A percentile compares a stretch with the other conserved stretches of the same genome.
Conservation (phyloP, 2,329 filamentous ascomycete species). For the Tolypocladium cylindrosporum region DNA sequence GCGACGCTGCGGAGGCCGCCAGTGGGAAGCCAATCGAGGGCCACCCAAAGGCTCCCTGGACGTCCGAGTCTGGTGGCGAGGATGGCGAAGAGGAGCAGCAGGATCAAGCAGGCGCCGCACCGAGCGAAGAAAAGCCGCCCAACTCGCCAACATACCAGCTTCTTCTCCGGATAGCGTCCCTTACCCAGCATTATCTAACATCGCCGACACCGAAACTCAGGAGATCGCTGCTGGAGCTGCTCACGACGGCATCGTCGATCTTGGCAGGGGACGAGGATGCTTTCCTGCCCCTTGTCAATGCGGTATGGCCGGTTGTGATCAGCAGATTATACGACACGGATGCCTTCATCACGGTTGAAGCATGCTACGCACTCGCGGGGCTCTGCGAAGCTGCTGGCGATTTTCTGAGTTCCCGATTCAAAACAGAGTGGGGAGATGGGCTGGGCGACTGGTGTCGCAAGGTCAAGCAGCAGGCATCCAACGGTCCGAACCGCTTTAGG, state of each 20-base stretch:
- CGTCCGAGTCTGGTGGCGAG: conserved; percentile 18
- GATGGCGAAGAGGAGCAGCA: conserved; percentile 24
- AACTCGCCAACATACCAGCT: conserved; percentile 73
- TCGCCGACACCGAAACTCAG: conserved; percentile 73
- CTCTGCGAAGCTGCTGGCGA: conserved; percentile 67
- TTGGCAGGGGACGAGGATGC: conserved; percentile 69
- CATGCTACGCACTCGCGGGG: conserved; percentile 56
- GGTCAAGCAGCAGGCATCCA: conserved; percentile 28
- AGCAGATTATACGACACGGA: conserved; percentile 57
- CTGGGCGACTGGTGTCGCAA: conserved; percentile 39
- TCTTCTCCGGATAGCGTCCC: conserved; percentile 67
- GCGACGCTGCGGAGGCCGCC: conserved; percentile 26
- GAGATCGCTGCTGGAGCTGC: conserved; percentile 65
- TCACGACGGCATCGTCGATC: conserved; percentile 61
- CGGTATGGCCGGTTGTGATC: conserved; percentile 76
- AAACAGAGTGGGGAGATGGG: conserved; percentile 57
- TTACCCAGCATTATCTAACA: conserved; percentile 86
- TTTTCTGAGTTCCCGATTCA: conserved; percentile 69
- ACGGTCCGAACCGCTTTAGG: conserved; percentile 5
- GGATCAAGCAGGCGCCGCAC: conserved; percentile 22
- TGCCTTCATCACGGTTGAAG: conserved; percentile 57
- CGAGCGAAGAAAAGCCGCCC: conserved; percentile 44
- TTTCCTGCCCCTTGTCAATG: conserved; percentile 83
- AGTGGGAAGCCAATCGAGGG: conserved; percentile 13
- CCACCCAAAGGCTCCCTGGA: conserved; percentile 26